phyloP scores from a whole-genome alignment of 1,284 basidiomycete genomes.

The Bjerkandera adusta region DNA sequence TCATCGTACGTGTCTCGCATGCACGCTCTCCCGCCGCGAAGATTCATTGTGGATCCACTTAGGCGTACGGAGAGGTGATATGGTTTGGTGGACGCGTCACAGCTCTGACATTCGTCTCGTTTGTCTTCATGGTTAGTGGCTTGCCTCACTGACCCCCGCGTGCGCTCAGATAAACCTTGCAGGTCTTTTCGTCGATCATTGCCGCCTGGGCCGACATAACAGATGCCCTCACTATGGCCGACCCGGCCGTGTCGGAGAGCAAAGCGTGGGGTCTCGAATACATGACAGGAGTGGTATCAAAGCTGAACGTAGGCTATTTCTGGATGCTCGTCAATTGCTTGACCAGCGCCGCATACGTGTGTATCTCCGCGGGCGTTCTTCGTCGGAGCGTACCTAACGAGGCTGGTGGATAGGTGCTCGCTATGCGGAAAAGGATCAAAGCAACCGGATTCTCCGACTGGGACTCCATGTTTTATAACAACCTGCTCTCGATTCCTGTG shows the following conservation, averaged over 20 bases:
- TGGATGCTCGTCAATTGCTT: constrained; percentile 97
- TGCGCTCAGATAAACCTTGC: constrained; percentile 6
- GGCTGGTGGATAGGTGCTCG: constrained; percentile 63
- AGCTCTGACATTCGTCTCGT: constrained; percentile 84
- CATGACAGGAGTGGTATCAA: constrained; percentile 49
- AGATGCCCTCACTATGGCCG: constrained; percentile 42
- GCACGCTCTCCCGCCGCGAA: not conserved
- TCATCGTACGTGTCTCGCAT: constrained; percentile 69
- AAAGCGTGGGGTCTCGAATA: constrained; percentile 39
- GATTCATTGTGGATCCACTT: constrained; percentile 1
- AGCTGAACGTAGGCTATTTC: constrained; percentile 84
- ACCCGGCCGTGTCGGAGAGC: constrained; percentile 39
- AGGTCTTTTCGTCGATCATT: constrained; percentile 93
- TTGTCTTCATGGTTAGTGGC: constrained; percentile 82
- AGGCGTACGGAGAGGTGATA: constrained; percentile 96
- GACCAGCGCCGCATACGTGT: constrained; percentile 88
- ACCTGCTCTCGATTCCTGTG: constrained; percentile 92
- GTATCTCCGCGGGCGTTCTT: constrained; percentile 28
- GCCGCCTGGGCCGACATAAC: constrained; percentile 94
- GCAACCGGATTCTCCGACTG: constrained; percentile 97
- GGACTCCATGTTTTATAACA: constrained; percentile 99
- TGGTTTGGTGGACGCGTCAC: constrained; percentile 96
- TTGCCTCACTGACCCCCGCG: constrained; percentile 10
- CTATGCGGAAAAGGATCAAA: constrained; percentile 98
- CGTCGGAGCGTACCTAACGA: constrained; percentile 1